These are phyloP conservation scores for Casuarina glauca DNA, from an alignment of 306 rosid genomes.

Conservation along the genomic window DNA sequence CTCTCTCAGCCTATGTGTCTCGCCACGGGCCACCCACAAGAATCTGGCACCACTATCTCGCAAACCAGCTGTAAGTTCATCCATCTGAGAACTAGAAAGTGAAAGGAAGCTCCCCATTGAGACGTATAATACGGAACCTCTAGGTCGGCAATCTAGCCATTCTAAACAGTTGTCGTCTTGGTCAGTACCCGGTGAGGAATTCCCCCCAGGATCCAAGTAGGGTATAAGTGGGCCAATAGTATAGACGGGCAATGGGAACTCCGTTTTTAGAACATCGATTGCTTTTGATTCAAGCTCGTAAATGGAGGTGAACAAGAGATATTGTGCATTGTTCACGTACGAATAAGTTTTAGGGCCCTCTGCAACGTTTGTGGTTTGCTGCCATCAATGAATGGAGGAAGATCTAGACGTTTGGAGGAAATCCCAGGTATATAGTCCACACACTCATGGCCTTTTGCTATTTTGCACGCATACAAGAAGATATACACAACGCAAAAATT, in stretches of 20 bases:
- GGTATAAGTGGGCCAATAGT: conserved; percentile 42
- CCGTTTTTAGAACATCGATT: conserved; percentile 19
- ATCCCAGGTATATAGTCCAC: conserved; percentile 42
- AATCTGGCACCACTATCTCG: conserved; percentile 34
- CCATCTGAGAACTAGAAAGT: conserved; percentile 40
- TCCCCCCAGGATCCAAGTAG: conserved; percentile 13
- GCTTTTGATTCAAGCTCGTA: conserved; percentile 35
- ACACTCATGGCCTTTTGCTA: conserved; percentile 24
- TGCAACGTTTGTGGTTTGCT: conserved; percentile 2
- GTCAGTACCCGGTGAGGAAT: not conserved
- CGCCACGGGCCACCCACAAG: conserved; percentile 41
- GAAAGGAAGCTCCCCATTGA: conserved; percentile 44
- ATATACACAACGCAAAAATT: not conserved
- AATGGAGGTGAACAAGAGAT: conserved; percentile 30
- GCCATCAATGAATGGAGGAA: conserved; percentile 11
- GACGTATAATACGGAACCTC: conserved; percentile 39
- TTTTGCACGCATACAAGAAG: not conserved
- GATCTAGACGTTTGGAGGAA: conserved; percentile 26
- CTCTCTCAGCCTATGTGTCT: conserved; percentile 14
- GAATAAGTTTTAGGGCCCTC: conserved; percentile 23
- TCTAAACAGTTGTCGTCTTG: conserved; percentile 12
- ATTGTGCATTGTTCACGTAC: conserved; percentile 25
- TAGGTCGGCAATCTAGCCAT: conserved; percentile 43
- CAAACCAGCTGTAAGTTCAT: conserved; percentile 39
- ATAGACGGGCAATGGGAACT: conserved; percentile 32